These are phyloP conservation scores for Polyporus tsugae DNA, from an alignment of 1,284 basidiomycete species.

Conservation along the genomic window DNA sequence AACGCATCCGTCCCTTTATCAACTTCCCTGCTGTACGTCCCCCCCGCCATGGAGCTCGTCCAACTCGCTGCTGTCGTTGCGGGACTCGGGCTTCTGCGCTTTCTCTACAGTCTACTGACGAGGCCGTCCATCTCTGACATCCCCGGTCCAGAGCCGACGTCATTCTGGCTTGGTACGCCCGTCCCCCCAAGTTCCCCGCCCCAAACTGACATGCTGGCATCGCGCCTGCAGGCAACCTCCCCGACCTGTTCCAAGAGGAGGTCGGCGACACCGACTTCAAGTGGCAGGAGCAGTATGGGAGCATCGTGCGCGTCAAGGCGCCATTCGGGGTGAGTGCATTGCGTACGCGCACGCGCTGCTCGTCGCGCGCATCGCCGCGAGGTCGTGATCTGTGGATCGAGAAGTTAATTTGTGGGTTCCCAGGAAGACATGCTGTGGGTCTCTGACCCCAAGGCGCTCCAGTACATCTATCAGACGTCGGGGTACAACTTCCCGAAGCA, in stretches of 20 bases:
- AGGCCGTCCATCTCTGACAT: slow-evolving; percentile 34
- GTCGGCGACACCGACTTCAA: slow-evolving; percentile 59
- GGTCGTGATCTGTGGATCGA: background rate
- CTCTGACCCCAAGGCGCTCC: slow-evolving; percentile 52
- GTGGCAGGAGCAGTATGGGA: slow-evolving; percentile 56
- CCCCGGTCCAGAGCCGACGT: slow-evolving; percentile 39
- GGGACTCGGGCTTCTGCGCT: slow-evolving; percentile 27
- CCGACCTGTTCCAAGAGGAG: slow-evolving; percentile 58
- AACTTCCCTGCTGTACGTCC: background rate
- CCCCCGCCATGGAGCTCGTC: slow-evolving; percentile 24
- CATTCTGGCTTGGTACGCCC: slow-evolving; percentile 39
- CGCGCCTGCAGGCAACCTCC: slow-evolving; percentile 52
- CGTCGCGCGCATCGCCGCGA: background rate
- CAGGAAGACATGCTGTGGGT: slow-evolving; percentile 45
- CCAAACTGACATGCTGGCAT: slow-evolving; percentile 8
- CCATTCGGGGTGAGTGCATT: slow-evolving; percentile 53
- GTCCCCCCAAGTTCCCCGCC: background rate
- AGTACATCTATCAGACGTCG: slow-evolving; percentile 50
- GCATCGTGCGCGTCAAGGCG: slow-evolving; percentile 58
- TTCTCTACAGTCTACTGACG: slow-evolving; percentile 31
- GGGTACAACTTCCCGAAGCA: slow-evolving; percentile 51
- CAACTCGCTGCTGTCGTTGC: slow-evolving; percentile 25
- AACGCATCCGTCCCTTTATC: slow-evolving; percentile 14
- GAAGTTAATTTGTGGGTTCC: background rate
- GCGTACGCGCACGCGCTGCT: background rate